Base-by-base conservation (phyloP, 805 yeast species). In the Barnettozyma botsteinii region DNA sequence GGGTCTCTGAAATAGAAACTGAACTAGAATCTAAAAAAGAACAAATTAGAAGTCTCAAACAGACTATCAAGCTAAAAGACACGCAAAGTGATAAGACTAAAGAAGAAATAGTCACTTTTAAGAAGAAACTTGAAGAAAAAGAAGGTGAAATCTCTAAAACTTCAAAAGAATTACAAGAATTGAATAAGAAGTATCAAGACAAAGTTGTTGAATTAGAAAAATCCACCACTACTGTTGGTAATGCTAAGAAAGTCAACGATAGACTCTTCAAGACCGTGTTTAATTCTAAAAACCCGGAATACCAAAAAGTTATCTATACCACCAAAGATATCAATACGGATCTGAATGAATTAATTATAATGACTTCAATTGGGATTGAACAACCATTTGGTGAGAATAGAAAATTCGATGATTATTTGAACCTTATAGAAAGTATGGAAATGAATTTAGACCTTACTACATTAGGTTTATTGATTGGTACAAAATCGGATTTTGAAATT, bases 381-480 rank as follows among this genome's bases (percentile, higher is more conserved):
- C n/a, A n/a, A n/a, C n/a, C n/a, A n/a, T n/a, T n/a, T n/a, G n/a
- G n/a, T n/a, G n/a, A n/a, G n/a, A n/a, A n/a, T n/a, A n/a, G n/a
- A n/a, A n/a, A n/a, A n/a, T n/a, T n/a, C n/a, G n/a, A n/a, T n/a
- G n/a, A n/a, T n/a, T n/a, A n/a, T n/a, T n/a, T n/a, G n/a, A n/a
- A n/a, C n/a, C n/a, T n/a, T n/a, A n/a, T n/a, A n/a, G n/a, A n/a
- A n/a, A n/a, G n/a, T n/a, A n/a, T n/a, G n/a, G n/a, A n/a, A n/a
- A n/a, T n/a, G n/a, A n/a, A n/a, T n/a, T n/a, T n/a, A n/a, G n/a
- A n/a, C n/a, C n/a, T n/a, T n/a, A 36, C 47, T 22, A 55, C 59
- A 25, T 31, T 55, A 24, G 55, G 48, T 4, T 46, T 52, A 7
- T 33, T 57, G 4, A 34, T 51, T 27, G 43, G 39, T 21, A 25